Evolutionary conservation across 1,139 yeast species (phyloP).

Genomic region (Saccharomyces hybrid): DNA sequence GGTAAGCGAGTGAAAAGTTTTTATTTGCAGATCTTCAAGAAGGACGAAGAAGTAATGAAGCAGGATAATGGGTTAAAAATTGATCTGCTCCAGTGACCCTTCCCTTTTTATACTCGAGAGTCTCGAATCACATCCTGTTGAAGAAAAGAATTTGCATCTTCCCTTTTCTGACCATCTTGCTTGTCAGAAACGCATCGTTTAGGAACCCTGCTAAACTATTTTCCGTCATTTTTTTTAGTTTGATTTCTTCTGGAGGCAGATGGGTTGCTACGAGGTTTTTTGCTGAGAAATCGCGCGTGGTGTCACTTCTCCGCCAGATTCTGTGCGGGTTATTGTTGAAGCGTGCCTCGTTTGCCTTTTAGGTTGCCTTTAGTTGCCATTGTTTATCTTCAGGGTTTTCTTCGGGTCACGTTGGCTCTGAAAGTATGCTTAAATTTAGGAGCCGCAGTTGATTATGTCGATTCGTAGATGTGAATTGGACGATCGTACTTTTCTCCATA

Average conservation of each 20-base stretch:
- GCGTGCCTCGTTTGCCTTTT: background rate
- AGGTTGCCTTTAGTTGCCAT: background rate
- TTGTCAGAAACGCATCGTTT: background rate
- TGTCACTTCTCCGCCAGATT: background rate
- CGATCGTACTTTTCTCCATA: background rate
- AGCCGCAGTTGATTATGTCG: background rate
- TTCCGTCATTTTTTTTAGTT: background rate
- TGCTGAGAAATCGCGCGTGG: background rate
- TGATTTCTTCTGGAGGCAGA: background rate
- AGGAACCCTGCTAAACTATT: background rate
- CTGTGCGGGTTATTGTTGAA: background rate
- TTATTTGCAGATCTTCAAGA: background rate
- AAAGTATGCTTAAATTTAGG: background rate
- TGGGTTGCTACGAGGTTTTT: background rate
- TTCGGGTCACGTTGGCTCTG: background rate
- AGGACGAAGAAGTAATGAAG: background rate
- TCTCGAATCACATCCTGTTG: background rate
- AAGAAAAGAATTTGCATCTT: too few relatives aligned
- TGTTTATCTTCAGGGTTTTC: background rate
- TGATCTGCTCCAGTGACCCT: background rate
- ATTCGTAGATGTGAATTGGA: background rate
- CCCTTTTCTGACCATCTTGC: background rate
- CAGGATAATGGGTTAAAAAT: background rate
- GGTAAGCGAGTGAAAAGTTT: slow-evolving; percentile 4
- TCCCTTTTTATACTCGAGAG: background rate